Evolutionary conservation across 345 rosid genomes (phyloP).

Genomic region (Bretschneidera sinensis): DNA sequence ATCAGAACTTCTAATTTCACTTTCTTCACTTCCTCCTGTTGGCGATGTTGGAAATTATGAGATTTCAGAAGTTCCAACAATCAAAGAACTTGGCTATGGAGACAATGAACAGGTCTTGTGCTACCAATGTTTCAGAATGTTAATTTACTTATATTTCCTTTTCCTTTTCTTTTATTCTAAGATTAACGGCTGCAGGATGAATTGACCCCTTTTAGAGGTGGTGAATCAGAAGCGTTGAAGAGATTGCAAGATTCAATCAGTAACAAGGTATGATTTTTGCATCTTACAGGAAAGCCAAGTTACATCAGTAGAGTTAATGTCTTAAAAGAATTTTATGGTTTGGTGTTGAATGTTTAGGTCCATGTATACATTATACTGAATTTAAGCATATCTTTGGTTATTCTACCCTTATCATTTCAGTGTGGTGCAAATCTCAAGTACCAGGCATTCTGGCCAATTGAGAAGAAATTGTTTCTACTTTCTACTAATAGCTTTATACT

Average conservation of each 20-base stretch:
- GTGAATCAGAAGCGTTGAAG: conserved; percentile 76
- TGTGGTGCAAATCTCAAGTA: background rate
- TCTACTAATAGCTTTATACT: too few species aligned
- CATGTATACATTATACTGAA: background rate
- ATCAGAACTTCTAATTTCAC: conserved; percentile 38
- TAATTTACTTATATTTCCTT: background rate
- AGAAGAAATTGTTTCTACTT: too few species aligned
- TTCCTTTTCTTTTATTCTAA: conserved; percentile 6
- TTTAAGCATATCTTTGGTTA: background rate
- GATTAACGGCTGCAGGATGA: conserved; percentile 41
- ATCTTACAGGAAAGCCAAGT: background rate
- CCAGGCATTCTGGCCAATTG: too few species aligned
- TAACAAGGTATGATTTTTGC: conserved; percentile 48
- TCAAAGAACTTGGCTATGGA: conserved; percentile 66
- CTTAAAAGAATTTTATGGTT: background rate
- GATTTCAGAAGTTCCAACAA: conserved; percentile 56
- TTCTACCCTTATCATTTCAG: background rate
- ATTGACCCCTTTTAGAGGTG: conserved; percentile 71
- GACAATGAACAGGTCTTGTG: conserved; percentile 46
- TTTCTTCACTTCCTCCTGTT: conserved; percentile 62
- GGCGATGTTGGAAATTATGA: conserved; percentile 55
- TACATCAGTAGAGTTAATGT: background rate
- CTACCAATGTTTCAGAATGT: background rate
- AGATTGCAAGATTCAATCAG: conserved; percentile 56
- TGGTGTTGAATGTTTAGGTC: background rate